Conservation (phyloP, 805 yeast genomes). For the Candida loeiensis region DNA sequence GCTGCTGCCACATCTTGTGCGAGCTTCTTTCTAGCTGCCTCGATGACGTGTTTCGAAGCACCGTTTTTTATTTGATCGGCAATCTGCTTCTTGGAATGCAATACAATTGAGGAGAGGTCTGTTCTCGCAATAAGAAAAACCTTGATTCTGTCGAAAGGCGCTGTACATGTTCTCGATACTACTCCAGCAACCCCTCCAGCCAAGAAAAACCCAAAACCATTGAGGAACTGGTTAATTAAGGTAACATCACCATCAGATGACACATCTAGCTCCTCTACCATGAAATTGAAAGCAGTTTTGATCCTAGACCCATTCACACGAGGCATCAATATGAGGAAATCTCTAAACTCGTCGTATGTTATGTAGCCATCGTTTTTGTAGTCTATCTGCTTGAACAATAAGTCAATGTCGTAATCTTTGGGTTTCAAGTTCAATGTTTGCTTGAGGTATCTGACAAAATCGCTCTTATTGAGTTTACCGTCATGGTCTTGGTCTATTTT, state of each 20-base stretch:
- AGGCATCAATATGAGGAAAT: slow-evolving; percentile 79
- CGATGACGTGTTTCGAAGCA: slow-evolving; percentile 32
- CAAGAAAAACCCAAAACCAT: slow-evolving; percentile 85
- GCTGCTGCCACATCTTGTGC: slow-evolving; percentile 26
- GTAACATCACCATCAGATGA: slow-evolving; percentile 93
- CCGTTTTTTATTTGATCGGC: slow-evolving; percentile 35
- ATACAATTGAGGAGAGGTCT: slow-evolving; percentile 66
- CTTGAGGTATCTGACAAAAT: slow-evolving; percentile 62
- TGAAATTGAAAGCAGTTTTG: slow-evolving; percentile 75
- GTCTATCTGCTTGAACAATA: slow-evolving; percentile 55
- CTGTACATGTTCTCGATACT: slow-evolving; percentile 92
- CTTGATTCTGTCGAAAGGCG: slow-evolving; percentile 93
- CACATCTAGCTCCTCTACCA: slow-evolving; percentile 74
- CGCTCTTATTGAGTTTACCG: slow-evolving; percentile 63
- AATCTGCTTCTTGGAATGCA: slow-evolving; percentile 51
- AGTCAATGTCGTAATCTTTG: slow-evolving; percentile 48
- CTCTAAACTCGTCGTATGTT: slow-evolving; percentile 83
- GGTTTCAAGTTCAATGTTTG: slow-evolving; percentile 52
- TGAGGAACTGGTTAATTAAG: slow-evolving; percentile 68
- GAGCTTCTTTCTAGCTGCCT: slow-evolving; percentile 30
- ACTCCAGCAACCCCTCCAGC: slow-evolving; percentile 98
- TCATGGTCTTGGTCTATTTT: slow-evolving; percentile 69
- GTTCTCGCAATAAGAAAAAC: slow-evolving; percentile 92
- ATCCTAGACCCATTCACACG: slow-evolving; percentile 70
- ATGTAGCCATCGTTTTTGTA: slow-evolving; percentile 59